These are phyloP conservation scores for Quercus tomentella DNA, from an alignment of 331 rosid species.

Conservation along the genomic window DNA sequence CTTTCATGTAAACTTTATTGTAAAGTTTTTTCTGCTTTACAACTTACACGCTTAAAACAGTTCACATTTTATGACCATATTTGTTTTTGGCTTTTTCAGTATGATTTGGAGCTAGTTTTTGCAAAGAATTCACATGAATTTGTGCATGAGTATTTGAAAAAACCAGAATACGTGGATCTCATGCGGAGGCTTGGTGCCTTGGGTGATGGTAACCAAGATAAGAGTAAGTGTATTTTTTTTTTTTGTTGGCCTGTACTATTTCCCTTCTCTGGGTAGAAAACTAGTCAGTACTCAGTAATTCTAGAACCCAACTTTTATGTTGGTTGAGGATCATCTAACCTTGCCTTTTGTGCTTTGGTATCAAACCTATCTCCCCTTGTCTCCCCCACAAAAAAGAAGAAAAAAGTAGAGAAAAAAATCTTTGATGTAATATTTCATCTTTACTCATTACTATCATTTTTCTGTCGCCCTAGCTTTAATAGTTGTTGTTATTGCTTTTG, in stretches of 20 bases:
- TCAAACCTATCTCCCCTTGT: background rate
- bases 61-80: constrained; percentile 1
- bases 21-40: background rate
- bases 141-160: constrained; percentile 79
- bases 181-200: constrained; percentile 95
- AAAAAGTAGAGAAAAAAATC: too few species aligned
- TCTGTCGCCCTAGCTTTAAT: background rate
- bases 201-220: constrained; percentile 95
- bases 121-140: constrained; percentile 85
- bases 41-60: background rate
- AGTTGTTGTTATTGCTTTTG: background rate
- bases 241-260: background rate
- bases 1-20: background rate
- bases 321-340: background rate
- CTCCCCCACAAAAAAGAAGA: background rate
- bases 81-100: constrained; percentile 36
- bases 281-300: background rate
- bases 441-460: too few species aligned
- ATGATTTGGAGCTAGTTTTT: constrained; percentile 83
- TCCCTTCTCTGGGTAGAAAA: background rate
- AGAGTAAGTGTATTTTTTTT: constrained; percentile 34
- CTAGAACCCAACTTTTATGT: background rate
- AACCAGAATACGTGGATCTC: constrained; percentile 72
- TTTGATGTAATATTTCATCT: too few species aligned
- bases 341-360: background rate